These are phyloP conservation scores for Cnidoscolus chayamansa DNA, from an alignment of 441 rosid genomes.

Conservation along the genomic window DNA sequence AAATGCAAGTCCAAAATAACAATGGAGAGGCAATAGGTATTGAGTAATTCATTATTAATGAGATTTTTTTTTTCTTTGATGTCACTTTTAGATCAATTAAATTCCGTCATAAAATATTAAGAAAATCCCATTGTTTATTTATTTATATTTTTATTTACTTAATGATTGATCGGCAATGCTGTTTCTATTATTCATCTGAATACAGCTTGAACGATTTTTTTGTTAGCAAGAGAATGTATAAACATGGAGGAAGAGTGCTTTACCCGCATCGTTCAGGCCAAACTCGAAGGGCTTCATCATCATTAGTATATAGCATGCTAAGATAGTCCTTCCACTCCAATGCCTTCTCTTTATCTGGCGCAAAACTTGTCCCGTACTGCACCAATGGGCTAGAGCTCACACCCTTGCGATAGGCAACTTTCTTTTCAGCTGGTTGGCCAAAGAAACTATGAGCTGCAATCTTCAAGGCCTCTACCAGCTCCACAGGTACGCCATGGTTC, in stretches of 20 bases:
- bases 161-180: too few relatives aligned
- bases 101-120: too few relatives aligned
- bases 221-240: too few relatives aligned
- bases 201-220: too few relatives aligned
- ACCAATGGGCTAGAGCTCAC: conserved; percentile 52
- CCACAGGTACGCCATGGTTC: conserved; percentile 55
- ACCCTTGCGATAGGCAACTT: conserved; percentile 38
- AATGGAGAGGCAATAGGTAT: too few relatives aligned
- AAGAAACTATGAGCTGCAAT: conserved; percentile 45
- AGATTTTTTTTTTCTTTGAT: too few relatives aligned
- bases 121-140: too few relatives aligned
- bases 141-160: too few relatives aligned
- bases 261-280: conserved; percentile 57
- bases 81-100: too few relatives aligned
- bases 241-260: background rate
- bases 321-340: conserved; percentile 64
- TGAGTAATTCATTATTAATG: too few relatives aligned
- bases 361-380: conserved; percentile 54
- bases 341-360: conserved; percentile 54
- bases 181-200: too few relatives aligned
- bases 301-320: conserved; percentile 47
- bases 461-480: conserved; percentile 43
- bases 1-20: too few relatives aligned
- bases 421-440: conserved; percentile 36
- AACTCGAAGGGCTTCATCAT: conserved; percentile 48